Conservation (phyloP, 1,284 basidiomycete genomes). For the Moesziomyces sp. region DNA sequence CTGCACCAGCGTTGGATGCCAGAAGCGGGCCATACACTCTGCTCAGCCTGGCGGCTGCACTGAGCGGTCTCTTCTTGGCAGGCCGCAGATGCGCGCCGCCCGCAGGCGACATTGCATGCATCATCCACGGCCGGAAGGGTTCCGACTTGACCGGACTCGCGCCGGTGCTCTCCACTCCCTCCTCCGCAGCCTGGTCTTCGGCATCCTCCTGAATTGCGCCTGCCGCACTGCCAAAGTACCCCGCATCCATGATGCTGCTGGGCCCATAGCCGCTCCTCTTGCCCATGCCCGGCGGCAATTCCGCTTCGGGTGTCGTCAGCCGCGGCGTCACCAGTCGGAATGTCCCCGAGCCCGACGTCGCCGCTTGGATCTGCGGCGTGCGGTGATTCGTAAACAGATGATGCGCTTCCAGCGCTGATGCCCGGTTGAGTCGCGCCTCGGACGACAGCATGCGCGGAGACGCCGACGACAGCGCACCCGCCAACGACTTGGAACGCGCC, state of each 20-base stretch:
- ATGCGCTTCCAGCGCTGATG: constrained; percentile 42
- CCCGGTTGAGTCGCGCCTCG: constrained; percentile 23
- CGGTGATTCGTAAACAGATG: constrained; percentile 37
- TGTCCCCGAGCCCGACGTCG: constrained; percentile 57
- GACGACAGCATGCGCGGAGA: constrained; percentile 26
- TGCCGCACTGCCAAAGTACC: constrained; percentile 45
- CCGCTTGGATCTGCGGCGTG: constrained; percentile 55
- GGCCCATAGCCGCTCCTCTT: constrained; percentile 15
- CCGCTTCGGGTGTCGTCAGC: constrained; percentile 54
- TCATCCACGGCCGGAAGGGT: constrained; percentile 41
- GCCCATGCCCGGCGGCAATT: constrained; percentile 25
- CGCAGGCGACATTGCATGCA: constrained; percentile 38
- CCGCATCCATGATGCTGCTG: constrained; percentile 38
- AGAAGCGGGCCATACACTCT: constrained; percentile 48
- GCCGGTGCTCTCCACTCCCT: neutral
- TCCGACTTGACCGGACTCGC: constrained; percentile 23
- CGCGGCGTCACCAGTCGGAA: constrained; percentile 57
- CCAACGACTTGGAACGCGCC: constrained; percentile 30
- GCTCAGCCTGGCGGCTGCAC: constrained; percentile 50
- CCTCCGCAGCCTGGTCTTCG: constrained; percentile 6
- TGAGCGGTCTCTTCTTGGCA: constrained; percentile 41
- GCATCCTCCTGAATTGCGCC: constrained; percentile 26
- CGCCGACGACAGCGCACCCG: constrained; percentile 14
- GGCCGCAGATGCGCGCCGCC: constrained; percentile 28
- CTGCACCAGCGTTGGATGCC: neutral